Evolutionary conservation across 202 grass and related monocot species (phyloP).

Genomic region (Panicum hallii): DNA sequence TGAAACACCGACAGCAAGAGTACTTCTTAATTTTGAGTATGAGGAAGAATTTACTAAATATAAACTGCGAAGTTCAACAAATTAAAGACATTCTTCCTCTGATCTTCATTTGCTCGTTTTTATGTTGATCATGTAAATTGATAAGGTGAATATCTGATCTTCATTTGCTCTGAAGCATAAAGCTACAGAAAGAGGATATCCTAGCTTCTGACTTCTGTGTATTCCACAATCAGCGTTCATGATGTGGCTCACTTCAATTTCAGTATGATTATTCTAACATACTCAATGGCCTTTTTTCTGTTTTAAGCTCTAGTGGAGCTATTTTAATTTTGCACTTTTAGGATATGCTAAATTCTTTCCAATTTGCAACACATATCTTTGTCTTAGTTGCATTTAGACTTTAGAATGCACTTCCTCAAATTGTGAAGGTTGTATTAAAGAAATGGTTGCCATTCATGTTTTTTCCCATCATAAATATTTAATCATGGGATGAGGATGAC

Average conservation of each 20-base stretch:
- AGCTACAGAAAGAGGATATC: conserved; percentile 96
- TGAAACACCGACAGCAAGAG: too few species aligned
- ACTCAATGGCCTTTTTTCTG: neutral
- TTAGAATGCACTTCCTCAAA: neutral
- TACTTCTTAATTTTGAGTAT: neutral
- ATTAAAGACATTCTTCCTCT: neutral
- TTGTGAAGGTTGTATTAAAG: too few species aligned
- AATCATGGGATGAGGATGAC: too few species aligned
- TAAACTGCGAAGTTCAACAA: conserved; percentile 1
- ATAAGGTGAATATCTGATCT: neutral
- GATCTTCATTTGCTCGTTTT: neutral
- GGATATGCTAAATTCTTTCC: neutral
- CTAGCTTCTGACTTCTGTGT: conserved; percentile 79
- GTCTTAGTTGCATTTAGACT: neutral
- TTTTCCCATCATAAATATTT: conserved; percentile 9
- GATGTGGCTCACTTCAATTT: conserved; percentile 72
- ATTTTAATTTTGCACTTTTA: neutral
- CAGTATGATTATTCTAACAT: neutral
- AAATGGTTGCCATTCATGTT: too few species aligned
- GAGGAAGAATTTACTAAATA: neutral
- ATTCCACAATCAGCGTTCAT: conserved; percentile 75
- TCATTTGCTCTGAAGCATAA: conserved; percentile 59
- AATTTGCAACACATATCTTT: neutral
- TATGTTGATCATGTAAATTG: neutral
- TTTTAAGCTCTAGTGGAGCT: neutral